Percentiles rank a stretch among this genome's conserved stretches.
These are phyloP conservation scores for Lichina pygmaea DNA, from an alignment of 495 filamentous ascomycete species.

Conservation along the genomic window DNA sequence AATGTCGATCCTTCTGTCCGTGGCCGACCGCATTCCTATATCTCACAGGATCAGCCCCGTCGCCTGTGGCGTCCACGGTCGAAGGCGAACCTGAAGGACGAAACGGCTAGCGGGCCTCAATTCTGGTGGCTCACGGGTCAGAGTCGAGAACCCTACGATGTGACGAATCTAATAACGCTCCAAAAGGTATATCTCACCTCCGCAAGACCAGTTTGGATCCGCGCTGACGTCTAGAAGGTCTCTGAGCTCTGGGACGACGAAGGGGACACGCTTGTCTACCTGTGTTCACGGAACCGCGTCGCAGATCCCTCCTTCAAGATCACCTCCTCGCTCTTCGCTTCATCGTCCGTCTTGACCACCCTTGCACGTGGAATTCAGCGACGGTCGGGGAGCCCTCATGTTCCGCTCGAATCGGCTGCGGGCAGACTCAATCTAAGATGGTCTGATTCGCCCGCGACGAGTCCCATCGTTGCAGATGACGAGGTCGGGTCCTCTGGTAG, in stretches of 20 bases:
- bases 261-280: slow-evolving; percentile 61
- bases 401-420: not conserved
- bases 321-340: slow-evolving; percentile 38
- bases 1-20: not conserved
- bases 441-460: slow-evolving; percentile 11
- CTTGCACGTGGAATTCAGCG: slow-evolving; percentile 33
- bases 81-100: not conserved
- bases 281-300: slow-evolving; percentile 35
- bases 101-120: not conserved
- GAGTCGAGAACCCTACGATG: not conserved
- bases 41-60: not conserved
- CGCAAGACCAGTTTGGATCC: not conserved
- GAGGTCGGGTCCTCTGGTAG: slow-evolving; percentile 4
- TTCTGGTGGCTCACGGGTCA: not conserved
- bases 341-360: slow-evolving; percentile 39
- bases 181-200: not conserved
- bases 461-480: not conserved
- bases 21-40: not conserved
- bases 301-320: slow-evolving; percentile 50
- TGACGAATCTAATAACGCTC: not conserved
- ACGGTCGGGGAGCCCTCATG: slow-evolving; percentile 1
- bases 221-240: slow-evolving; percentile 21
- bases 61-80: not conserved
- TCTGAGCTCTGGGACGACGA: slow-evolving; percentile 71
- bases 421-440: not conserved